Percentiles rank a stretch among this genome's conserved stretches.
These are phyloP conservation scores for Cercospora canescens DNA, from an alignment of 2,329 filamentous ascomycete genomes.

Conservation along the genomic window DNA sequence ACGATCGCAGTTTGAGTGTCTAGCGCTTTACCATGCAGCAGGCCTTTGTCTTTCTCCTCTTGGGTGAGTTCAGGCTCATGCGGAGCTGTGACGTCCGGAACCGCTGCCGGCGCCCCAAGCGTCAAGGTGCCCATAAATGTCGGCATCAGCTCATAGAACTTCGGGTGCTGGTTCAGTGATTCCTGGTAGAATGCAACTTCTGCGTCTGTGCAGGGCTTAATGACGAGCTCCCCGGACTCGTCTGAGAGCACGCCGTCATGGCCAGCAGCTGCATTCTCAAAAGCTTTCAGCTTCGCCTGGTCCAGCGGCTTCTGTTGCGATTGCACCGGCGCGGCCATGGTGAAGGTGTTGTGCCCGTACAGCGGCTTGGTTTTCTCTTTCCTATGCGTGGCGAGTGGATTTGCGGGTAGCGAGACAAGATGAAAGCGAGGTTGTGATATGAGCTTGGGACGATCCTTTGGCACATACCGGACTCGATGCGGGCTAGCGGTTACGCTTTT, in stretches of 20 bases:
- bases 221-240: conserved; percentile 77
- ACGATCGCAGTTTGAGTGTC: conserved; percentile 79
- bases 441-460: background rate
- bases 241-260: conserved; percentile 91
- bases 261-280: conserved; percentile 76
- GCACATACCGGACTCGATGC: background rate
- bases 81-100: conserved; percentile 20
- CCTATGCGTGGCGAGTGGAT: conserved; percentile 4
- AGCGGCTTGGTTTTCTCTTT: conserved; percentile 13
- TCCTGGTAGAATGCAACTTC: conserved; percentile 91
- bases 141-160: conserved; percentile 80
- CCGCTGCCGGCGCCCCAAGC: conserved; percentile 55
- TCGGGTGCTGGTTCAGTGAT: conserved; percentile 63
- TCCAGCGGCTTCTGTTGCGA: conserved; percentile 48
- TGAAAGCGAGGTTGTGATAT: conserved; percentile 10
- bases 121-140: conserved; percentile 77
- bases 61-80: conserved; percentile 24
- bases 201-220: conserved; percentile 85
- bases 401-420: background rate
- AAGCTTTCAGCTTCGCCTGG: conserved; percentile 64
- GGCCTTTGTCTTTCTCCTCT: conserved; percentile 38
- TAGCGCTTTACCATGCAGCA: conserved; percentile 63
- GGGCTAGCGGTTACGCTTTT: background rate
- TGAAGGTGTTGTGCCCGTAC: conserved; percentile 1
- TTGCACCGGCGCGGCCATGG: conserved; percentile 5